phyloP scores from a whole-genome alignment of 495 filamentous ascomycete genomes.

The Aspergillus taichungensis region DNA sequence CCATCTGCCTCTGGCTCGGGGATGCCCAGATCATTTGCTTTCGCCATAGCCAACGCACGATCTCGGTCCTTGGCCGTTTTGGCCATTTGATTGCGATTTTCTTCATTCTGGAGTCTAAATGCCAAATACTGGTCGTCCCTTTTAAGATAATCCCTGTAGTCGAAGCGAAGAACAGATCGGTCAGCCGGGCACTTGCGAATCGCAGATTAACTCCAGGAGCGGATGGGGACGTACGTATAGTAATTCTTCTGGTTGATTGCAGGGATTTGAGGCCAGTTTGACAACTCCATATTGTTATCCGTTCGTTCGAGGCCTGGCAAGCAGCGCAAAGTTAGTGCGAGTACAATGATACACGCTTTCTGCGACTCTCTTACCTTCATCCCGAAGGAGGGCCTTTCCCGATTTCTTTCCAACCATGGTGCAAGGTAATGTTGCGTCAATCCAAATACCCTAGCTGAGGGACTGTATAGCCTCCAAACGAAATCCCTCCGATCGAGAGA shows the following conservation, averaged over 20 bases:
- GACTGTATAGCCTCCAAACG: background rate
- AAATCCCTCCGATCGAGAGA: background rate
- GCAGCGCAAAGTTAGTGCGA: background rate
- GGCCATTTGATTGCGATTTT: slow-evolving; percentile 65
- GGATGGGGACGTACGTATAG: slow-evolving; percentile 67
- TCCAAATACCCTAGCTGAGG: no score
- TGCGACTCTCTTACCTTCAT: slow-evolving; percentile 43
- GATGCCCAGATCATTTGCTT: slow-evolving; percentile 32
- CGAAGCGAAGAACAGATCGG: background rate
- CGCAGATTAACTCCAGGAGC: no score
- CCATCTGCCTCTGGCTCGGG: slow-evolving; percentile 44
- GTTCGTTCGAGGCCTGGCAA: slow-evolving; percentile 77
- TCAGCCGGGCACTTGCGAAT: no score
- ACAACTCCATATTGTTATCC: slow-evolving; percentile 93
- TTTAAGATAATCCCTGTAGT: slow-evolving; percentile 83
- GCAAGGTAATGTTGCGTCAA: slow-evolving; percentile 3
- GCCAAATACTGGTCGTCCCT: slow-evolving; percentile 93
- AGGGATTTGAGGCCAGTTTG: slow-evolving; percentile 82
- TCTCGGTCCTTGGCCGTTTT: slow-evolving; percentile 80
- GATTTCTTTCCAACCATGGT: slow-evolving; percentile 59
- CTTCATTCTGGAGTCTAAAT: slow-evolving; percentile 76
- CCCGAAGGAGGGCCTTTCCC: slow-evolving; percentile 52
- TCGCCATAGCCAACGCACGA: slow-evolving; percentile 66
- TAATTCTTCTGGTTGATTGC: slow-evolving; percentile 99
- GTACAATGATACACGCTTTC: background rate